Evolutionary conservation across 2,329 filamentous ascomycete species (phyloP), one percentile per base, ranked within the genome.

Genomic region (Alternaria hordeiaustralica): DNA sequence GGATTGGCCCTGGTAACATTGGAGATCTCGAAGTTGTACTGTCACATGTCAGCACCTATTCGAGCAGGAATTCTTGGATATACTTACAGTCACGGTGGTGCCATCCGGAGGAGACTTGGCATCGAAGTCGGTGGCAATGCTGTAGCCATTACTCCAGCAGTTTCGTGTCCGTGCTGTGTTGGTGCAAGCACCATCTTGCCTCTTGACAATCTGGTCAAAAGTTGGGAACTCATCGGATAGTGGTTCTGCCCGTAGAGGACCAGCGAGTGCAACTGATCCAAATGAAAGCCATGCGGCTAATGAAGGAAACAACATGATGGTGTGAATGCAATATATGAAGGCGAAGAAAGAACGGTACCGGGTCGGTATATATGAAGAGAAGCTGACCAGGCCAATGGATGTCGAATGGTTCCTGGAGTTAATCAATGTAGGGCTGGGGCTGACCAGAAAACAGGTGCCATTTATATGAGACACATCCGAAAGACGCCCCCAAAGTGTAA

Each of bases 101-200:
- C 82, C 82, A 28, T 79, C 80, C 6, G 73, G 75, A 4, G 82
- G 82, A 8, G 75, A 71, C 63, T 83, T 83, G n/a, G 69, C 72
- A 60, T 84, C 82, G 60, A 83, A 83, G 59, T 84, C 82, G 9
- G 82, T 84, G 30, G 79, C 72, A 45, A 83, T 81, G 61, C 78
- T 81, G 74, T 78, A 82, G 46, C 82, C 82, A 58, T 71, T 71
- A 30, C 71, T 75, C 82, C 82, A 84, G 67, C 82, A 84, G 13
- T 70, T 71, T 65, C 82, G 74, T 6, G 80, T 80, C 12, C 66
- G 69, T 28, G 82, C 77, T 8, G 76, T 75, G 64, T 83, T 80
- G 11, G 76, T 82, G 68, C 82, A 84, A 23, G 65, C 68, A n/a
- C 75, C 68, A 53, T 79, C 77, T 63, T 78, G 76, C 58, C 73